Evolutionary conservation across 495 filamentous ascomycete species (phyloP).

Genomic region (Talaromyces wortmannii): DNA sequence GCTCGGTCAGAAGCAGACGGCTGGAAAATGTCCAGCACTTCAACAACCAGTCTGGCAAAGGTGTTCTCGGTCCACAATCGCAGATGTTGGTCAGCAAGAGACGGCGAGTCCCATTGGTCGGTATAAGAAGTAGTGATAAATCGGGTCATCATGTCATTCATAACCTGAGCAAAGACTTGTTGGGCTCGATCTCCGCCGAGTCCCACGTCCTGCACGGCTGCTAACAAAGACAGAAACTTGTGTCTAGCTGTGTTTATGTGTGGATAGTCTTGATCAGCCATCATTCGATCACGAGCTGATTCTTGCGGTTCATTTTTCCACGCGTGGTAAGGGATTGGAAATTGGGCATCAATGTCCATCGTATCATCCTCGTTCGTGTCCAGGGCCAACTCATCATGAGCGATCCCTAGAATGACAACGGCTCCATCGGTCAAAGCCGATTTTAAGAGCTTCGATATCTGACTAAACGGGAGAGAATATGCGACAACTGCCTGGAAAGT

Average conservation of each 20-base stretch:
- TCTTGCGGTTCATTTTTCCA: conserved; percentile 25
- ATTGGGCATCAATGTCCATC: conserved; percentile 31
- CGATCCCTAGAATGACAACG: conserved; percentile 50
- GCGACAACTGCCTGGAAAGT: conserved; percentile 61
- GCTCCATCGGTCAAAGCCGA: conserved; percentile 46
- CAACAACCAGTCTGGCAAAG: conserved; percentile 58
- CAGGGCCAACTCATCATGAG: conserved; percentile 17
- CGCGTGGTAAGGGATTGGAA: conserved; percentile 29
- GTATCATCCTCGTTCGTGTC: conserved; percentile 19
- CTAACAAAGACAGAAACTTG: conserved; percentile 49
- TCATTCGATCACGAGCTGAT: conserved; percentile 23
- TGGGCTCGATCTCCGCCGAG: conserved; percentile 69
- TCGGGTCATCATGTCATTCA: conserved; percentile 60
- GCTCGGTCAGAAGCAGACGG: conserved; percentile 15
- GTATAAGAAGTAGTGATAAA: conserved; percentile 57
- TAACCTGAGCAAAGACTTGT: conserved; percentile 67
- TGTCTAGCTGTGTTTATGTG: conserved; percentile 37
- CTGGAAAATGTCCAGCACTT: conserved; percentile 49
- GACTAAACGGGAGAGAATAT: conserved; percentile 50
- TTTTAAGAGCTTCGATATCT: conserved; percentile 43
- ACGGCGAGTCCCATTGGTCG: conserved; percentile 50
- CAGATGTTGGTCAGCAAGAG: conserved; percentile 48
- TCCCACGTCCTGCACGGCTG: conserved; percentile 62
- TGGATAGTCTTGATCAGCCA: conserved; percentile 27
- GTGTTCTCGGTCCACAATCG: conserved; percentile 66